Evolutionary conservation across 2,329 filamentous ascomycete species (phyloP), one percentile per base, ranked within the genome.

Genomic region (Exophiala spinifera): DNA sequence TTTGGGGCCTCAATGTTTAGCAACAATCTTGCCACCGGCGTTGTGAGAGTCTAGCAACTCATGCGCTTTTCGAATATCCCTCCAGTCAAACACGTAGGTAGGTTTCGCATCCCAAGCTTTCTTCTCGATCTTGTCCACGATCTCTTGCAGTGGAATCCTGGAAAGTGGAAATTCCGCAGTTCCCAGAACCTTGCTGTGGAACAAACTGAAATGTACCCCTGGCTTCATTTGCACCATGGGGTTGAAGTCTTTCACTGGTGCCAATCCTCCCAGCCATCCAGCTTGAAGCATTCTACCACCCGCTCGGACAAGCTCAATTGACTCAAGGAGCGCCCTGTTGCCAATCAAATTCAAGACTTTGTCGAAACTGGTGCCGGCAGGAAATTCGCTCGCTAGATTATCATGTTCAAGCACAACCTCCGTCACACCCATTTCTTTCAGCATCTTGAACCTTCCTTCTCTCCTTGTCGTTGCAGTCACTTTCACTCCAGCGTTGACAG

Each of bases 191-290:
- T 69, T 70, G 53, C 72, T 75, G 4, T 70, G 67, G 60, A 76
- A 77, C 25, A 77, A 66, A 54, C 69, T 76, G 52, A 77, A 74
- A 54, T 76, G 73, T n/a, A 76, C 72, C 0, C 73, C 74, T 19
- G 67, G 66, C 14, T 68, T 66, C 74, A 77, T 77, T 62, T 76
- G 67, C 5, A 75, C 42, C 58, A 77, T 66, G 1, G 73, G 74
- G 55, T 75, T 75, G 62, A 76, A 71, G 46, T 72, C 70, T 6
- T 56, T 46, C 8, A 75, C 62, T 0, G 73, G 72, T 1, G 60
- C 70, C 19, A 76, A 51, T 0, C 72, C 73, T n/a, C 74, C 74
- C 1, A 75, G 56, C 65, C 69, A 72, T 4, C 75, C 69, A 8
- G 71, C 69, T 49, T 70, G 68, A 33, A 67, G 64, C 47, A 76